Percentiles rank a stretch among this genome's conserved stretches.
Evolutionary conservation across 169 alveolate species (phyloP).

Genomic region (Perkinsus marinus): DNA sequence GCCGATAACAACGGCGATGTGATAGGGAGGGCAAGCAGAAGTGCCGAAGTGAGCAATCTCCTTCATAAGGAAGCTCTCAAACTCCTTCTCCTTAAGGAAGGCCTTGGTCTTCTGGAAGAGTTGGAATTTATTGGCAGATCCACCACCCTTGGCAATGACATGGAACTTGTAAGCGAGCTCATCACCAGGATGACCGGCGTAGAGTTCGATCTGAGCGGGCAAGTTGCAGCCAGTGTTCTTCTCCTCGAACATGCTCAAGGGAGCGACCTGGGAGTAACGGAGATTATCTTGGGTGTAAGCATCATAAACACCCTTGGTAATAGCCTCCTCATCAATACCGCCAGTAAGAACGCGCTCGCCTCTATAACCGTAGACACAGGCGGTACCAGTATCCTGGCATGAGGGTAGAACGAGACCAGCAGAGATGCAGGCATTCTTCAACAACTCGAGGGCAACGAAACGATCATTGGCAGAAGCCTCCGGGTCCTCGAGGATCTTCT

Average conservation of each 20-base stretch:
- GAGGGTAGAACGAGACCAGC: conserved; percentile 61
- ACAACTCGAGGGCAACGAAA: conserved; percentile 58
- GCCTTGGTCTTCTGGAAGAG: conserved; percentile 65
- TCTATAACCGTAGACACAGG: conserved; percentile 54
- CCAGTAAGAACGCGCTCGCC: conserved; percentile 10
- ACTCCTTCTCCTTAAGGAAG: conserved; percentile 41
- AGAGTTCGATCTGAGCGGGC: conserved; percentile 65
- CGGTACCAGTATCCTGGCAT: conserved; percentile 78
- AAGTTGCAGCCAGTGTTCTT: conserved; percentile 64
- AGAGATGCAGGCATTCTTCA: conserved; percentile 53
- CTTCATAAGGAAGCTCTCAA: conserved; percentile 47
- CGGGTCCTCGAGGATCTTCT: conserved; percentile 43
- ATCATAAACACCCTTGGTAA: conserved; percentile 57
- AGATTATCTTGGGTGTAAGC: conserved; percentile 57
- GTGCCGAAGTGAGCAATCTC: conserved; percentile 64
- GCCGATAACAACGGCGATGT: conserved; percentile 67
- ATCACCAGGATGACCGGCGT: conserved; percentile 24
- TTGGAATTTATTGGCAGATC: conserved; percentile 70
- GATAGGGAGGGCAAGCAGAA: conserved; percentile 79
- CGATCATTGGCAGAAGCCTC: conserved; percentile 54
- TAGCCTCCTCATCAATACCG: conserved; percentile 40
- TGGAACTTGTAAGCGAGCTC: conserved; percentile 40
- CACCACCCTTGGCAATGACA: conserved; percentile 72
- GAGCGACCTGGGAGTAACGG: conserved; percentile 64
- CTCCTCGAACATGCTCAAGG: conserved; percentile 65